Evolutionary conservation across 164 flowering plant genomes (phyloP), one percentile per base, ranked within the genome.

Genomic region (Liriodendron chinense): DNA sequence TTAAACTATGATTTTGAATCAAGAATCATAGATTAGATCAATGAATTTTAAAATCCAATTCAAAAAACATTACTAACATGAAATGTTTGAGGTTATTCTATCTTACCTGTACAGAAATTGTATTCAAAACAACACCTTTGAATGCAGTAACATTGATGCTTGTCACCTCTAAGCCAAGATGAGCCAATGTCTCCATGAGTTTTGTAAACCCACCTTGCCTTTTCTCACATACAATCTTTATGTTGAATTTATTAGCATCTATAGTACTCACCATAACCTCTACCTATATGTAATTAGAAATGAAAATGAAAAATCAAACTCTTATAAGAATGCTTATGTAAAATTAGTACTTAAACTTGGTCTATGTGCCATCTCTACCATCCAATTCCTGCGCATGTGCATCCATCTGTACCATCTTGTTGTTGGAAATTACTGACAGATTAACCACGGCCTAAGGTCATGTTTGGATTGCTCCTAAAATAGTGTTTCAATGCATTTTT

Each of bases 131-230:
- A 21, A 84, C 87, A 66, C 92, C 94, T 65, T 74, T 76, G 66
- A 74, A 79, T 53, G 90, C 80, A n/a, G 90, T 85, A 28, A 88
- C 79, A 73, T 81, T 86, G 43, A 81, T 84, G 74, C 88, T 89
- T 8, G 78, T 85, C 65, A 87, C 76, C 61, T 87, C 91, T 53
- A 89, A 80, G 59, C 97, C 93, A 20, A 86, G 81, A 34, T 14
- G 21, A 71, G 9, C 78, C 77, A 92, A 77, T 23, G 83, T 84
- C 72, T 92, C 92, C 79, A 90, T 59, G 68, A 92, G 23, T 79
- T 74, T 83, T 9, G 86, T 86, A 70, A 94, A 84, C 14, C 85
- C 75, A 0, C 90, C 86, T 72, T 76, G 70, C 69, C 77, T 92
- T 77, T 83, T 88, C 82, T 76, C 81, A 59, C 83, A 78, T 0